Base-by-base conservation (phyloP, 495 filamentous ascomycete genomes). In the Aspergillus biplanus region DNA sequence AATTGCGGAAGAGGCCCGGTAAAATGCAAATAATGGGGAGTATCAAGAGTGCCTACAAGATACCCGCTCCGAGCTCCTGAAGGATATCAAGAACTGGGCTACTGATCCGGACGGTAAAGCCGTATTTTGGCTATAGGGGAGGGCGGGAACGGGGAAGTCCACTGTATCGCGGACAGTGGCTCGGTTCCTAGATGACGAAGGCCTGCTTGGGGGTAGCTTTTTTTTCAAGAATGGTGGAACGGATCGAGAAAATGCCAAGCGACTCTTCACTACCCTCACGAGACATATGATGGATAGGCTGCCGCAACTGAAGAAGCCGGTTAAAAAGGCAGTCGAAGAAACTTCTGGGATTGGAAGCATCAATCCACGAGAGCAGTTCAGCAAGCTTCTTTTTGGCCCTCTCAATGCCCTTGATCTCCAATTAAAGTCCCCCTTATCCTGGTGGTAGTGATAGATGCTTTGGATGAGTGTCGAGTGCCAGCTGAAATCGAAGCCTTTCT, bases 251-350 rank as follows among this genome's bases (percentile, higher is more conserved):
- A 71, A 65, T 33, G 77, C 75, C 15, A 58, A 18, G 5, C 71
- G 71, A 35, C 68, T 85, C 55, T 77, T 84, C 59, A 63, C 79
- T 9, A 82, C 78, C 2, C 75, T 85, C 39, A 73, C 74, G 18
- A 16, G 52, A 42, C 78, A 84, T 54, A 66, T 85, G 27, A 66
- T 71, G 7, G 57, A 44, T 12, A 39, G 35, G 12, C 35, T 39
- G 35, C 33, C 56, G 52, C 39, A 56, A 71, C 31, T 75, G 72
- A 5, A 7, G 18, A 12, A 33, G 81, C 9, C 68, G 54, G 31
- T 44, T 52, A 11, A 46, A 52, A 6, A 6, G 6, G 35, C 6
- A 9, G 71, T 84, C 62, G 66, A 69, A 21, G 52, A 72, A 13
- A 79, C 76, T 44, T 72, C 83, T 27, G 50, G 75, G 12, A 32